Base-by-base conservation (phyloP, 495 filamentous ascomycete species). In the Sporormia fimetaria region DNA sequence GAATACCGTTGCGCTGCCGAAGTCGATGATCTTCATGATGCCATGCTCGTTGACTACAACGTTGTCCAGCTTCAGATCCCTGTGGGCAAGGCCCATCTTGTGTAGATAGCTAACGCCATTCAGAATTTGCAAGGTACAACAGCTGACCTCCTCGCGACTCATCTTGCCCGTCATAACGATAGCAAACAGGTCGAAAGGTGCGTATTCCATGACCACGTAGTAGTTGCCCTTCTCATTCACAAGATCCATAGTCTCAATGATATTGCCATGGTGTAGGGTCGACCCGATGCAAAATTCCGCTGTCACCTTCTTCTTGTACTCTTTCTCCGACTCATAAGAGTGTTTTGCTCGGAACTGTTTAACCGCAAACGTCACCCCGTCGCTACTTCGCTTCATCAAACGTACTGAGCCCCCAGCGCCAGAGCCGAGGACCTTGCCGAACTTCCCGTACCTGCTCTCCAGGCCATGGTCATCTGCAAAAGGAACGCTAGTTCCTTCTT, bases 21-120 rank as follows among this genome's bases (percentile, higher is more conserved):
- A 99, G 60, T 99, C 90, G 47, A 99, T 99, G 35, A 99, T 81
- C 64, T 99, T 99, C 82, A 99, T 93, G 47, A 99, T 95, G n/a
- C 90, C 90, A 50, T 78, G 74, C 52, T 94, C 82, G 51, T 87
- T 96, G 33, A 99, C 86, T 32, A 99, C 90, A 11, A 99, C 90
- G 51, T 99, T 99, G 63, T 99, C 90, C 53, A 99, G 62, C 60
- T 99, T 99, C 49, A 99, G 58, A 71, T 99, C 90, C 20, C 90
- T 76, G 66, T 99, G 90, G 9, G 92, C 86, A 25, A 99, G 65
- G 5, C 90, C 90, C 81, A 94, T 94, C 55, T 80, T 81, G 58
- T 99, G 90, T 42, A 99, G 67, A 55, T 95, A 99, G n/a, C 82
- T 81, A n/a, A 96, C 86, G 25, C 90, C 90, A 52, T 75, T 90